A percentile compares a stretch with the other conserved stretches of the same genome.
Evolutionary conservation across 306 rosid genomes (phyloP).

Genomic region (Lathyrus aphaca): DNA sequence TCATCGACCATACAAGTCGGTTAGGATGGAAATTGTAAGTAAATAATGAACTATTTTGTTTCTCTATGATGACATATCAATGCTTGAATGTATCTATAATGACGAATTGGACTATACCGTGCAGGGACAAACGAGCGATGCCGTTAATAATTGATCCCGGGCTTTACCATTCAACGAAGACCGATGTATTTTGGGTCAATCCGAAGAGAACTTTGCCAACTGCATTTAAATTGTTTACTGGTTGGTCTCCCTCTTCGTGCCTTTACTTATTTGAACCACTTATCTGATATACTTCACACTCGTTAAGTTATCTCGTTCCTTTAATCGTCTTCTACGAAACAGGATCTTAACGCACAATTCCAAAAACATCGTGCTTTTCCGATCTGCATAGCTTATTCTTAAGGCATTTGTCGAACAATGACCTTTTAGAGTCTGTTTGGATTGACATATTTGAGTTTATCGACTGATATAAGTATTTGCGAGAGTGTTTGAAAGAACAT

Average conservation of each 20-base stretch:
- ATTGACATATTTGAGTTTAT: background rate
- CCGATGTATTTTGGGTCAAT: conserved; percentile 72
- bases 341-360: background rate
- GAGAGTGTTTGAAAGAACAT: background rate
- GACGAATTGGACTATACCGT: conserved; percentile 24
- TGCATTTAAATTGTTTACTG: conserved; percentile 85
- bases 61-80: conserved; percentile 5
- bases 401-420: conserved; percentile 8
- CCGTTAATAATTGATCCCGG: conserved; percentile 92
- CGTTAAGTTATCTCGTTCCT: conserved; percentile 6
- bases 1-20: conserved; percentile 91
- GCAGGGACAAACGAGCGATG: conserved; percentile 85
- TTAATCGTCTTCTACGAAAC: conserved; percentile 1
- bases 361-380: background rate
- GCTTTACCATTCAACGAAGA: conserved; percentile 68
- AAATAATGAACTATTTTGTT: conserved; percentile 4
- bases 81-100: conserved; percentile 3
- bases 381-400: background rate
- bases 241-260: conserved; percentile 47
- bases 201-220: conserved; percentile 76
- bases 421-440: background rate
- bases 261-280: conserved; percentile 26
- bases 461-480: background rate
- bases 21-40: conserved; percentile 92
- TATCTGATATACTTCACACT: conserved; percentile 23